phyloP scores from a whole-genome alignment of 106 monocot genomes.

The Iris macrosiphon region DNA sequence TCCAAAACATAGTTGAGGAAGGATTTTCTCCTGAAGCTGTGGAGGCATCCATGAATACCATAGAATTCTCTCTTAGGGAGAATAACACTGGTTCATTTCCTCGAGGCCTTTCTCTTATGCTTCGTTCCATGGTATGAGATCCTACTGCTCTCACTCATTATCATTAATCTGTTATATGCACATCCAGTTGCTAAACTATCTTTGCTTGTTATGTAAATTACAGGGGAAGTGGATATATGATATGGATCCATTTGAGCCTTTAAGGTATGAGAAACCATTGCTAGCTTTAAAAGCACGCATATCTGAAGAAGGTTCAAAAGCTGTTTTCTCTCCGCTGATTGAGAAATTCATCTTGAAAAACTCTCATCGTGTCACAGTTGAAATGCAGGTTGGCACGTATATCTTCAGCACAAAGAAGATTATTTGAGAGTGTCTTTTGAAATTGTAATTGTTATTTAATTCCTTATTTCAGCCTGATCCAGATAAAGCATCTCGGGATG shows the following conservation, averaged over 20 bases:
- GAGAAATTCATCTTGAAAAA: slow-evolving; percentile 86
- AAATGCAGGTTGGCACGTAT: slow-evolving; percentile 69
- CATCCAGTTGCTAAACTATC: not conserved
- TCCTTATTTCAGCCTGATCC: slow-evolving; percentile 81
- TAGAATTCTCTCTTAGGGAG: slow-evolving; percentile 93
- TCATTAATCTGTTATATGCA: not conserved
- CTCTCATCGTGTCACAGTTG: slow-evolving; percentile 81
- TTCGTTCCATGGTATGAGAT: slow-evolving; percentile 80
- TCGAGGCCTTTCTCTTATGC: slow-evolving; percentile 94
- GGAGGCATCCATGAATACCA: slow-evolving; percentile 98
- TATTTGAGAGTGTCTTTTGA: slow-evolving; percentile 1
- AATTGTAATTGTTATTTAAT: not conserved
- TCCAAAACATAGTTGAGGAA: slow-evolving; percentile 67
- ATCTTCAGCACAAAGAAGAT: not conserved
- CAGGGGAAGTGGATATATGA: slow-evolving; percentile 99
- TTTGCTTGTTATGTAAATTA: slow-evolving; percentile 5
- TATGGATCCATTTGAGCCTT: slow-evolving; percentile 88
- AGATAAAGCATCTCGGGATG: slow-evolving; percentile 81
- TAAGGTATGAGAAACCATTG: slow-evolving; percentile 85
- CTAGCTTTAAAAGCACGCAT: slow-evolving; percentile 78
- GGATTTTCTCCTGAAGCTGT: slow-evolving; percentile 88
- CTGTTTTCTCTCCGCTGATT: slow-evolving; percentile 85
- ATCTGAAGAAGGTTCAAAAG: slow-evolving; percentile 70
- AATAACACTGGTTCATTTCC: slow-evolving; percentile 99
- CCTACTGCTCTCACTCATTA: slow-evolving; percentile 5